Conservation (phyloP, 129 eudicot genomes). For the Centella asiatica region DNA sequence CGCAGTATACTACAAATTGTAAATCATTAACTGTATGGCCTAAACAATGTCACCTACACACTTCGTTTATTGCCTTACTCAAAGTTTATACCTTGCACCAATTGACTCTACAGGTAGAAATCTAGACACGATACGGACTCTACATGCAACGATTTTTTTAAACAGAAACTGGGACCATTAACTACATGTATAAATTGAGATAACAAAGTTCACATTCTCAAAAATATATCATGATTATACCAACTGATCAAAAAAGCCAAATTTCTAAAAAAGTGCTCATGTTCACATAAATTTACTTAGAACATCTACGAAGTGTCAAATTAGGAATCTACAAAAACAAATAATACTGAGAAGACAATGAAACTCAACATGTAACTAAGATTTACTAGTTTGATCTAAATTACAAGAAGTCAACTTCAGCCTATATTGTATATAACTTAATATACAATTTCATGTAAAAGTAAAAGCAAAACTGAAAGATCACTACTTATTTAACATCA, state of each 20-base stretch:
- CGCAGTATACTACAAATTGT: background rate
- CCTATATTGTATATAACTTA: background rate
- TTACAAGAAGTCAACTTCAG: slow-evolving; percentile 17
- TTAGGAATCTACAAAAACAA: background rate
- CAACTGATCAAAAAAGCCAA: background rate
- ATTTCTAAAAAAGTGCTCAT: background rate
- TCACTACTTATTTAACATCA: background rate
- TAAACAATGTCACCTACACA: no score
- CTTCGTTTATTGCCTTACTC: no score
- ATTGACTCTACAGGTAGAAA: no score
- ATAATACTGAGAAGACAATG: background rate
- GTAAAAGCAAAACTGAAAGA: background rate
- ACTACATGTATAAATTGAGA: no score
- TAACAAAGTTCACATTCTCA: no score
- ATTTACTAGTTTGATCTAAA: background rate
- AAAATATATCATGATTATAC: background rate
- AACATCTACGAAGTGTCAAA: background rate
- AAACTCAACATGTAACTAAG: background rate
- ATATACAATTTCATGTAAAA: background rate
- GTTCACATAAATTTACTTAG: background rate
- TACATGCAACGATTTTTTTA: background rate
- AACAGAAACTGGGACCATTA: no score
- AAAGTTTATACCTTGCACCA: background rate
- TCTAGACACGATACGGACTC: background rate
- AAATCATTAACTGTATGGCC: background rate